Evolutionary conservation across 116 monocot genomes (phyloP).

Genomic region (Phalaenopsis hybrid): DNA sequence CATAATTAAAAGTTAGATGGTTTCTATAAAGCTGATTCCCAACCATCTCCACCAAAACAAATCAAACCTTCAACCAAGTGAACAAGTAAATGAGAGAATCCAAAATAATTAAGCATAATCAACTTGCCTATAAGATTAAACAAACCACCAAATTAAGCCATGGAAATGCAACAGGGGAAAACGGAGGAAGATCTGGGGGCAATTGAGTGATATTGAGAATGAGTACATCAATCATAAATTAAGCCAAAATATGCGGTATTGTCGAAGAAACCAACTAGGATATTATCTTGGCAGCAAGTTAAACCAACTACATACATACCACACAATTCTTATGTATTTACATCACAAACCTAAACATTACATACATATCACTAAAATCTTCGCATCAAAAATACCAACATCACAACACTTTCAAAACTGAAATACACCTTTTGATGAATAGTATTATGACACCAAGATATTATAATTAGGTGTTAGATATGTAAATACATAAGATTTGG

Average conservation of each 20-base stretch:
- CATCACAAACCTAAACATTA: too few relatives aligned
- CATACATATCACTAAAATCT: too few relatives aligned
- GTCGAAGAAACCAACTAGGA: background rate
- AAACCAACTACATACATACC: background rate
- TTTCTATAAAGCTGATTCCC: background rate
- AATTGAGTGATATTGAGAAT: background rate
- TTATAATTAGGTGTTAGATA: too few relatives aligned
- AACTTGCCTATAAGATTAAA: background rate
- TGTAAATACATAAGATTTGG: too few relatives aligned
- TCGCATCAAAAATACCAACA: too few relatives aligned
- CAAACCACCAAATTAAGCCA: background rate
- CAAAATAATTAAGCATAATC: background rate
- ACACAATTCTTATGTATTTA: too few relatives aligned
- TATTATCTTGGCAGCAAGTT: background rate
- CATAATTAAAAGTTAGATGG: too few relatives aligned
- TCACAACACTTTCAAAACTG: too few relatives aligned
- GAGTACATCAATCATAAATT: background rate
- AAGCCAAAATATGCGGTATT: background rate
- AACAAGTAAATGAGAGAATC: conserved; percentile 11
- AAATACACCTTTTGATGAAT: too few relatives aligned
- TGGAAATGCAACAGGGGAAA: background rate
- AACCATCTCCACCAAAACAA: conserved; percentile 96
- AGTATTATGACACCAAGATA: too few relatives aligned
- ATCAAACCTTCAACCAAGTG: conserved; percentile 50
- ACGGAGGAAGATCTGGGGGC: background rate